A percentile compares a stretch with the other conserved stretches of the same genome.
phyloP scores from a whole-genome alignment of 2,329 filamentous ascomycete species.

The Calycina herbarum region DNA sequence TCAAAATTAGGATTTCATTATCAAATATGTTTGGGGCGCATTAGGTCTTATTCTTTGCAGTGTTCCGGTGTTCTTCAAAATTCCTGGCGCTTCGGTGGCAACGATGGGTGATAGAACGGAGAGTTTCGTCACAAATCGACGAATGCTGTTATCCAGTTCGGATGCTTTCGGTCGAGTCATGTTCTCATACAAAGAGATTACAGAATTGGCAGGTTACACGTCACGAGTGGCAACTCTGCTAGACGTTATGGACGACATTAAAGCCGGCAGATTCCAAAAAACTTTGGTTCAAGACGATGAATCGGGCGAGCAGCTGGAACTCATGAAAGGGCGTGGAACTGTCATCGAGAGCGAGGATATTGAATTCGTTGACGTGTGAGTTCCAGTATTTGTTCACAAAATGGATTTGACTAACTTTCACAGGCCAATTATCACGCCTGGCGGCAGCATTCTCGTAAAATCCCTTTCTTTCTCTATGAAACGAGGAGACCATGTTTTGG shows the following conservation, averaged over 20 bases:
- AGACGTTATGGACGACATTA: slow-evolving; percentile 92
- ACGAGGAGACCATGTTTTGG: slow-evolving; percentile 82
- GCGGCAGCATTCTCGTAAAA: slow-evolving; percentile 87
- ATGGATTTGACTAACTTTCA: slow-evolving; percentile 1
- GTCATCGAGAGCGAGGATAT: slow-evolving; percentile 83
- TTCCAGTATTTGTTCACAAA: slow-evolving; percentile 20
- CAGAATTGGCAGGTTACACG: slow-evolving; percentile 93
- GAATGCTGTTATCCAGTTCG: slow-evolving; percentile 88
- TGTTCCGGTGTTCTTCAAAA: slow-evolving; percentile 92
- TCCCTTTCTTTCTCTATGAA: slow-evolving; percentile 84
- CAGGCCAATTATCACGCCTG: slow-evolving; percentile 89
- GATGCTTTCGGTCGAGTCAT: slow-evolving; percentile 95
- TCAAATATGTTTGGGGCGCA: slow-evolving; percentile 99
- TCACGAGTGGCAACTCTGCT: slow-evolving; percentile 86
- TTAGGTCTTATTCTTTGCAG: slow-evolving; percentile 89
- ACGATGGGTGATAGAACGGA: slow-evolving; percentile 70
- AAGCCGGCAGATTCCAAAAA: slow-evolving; percentile 90
- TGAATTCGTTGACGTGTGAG: slow-evolving; percentile 77
- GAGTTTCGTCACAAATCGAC: slow-evolving; percentile 89
- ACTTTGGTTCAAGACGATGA: slow-evolving; percentile 88
- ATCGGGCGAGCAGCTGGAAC: slow-evolving; percentile 76
- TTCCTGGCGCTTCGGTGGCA: slow-evolving; percentile 62
- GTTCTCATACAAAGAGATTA: slow-evolving; percentile 98
- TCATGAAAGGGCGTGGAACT: slow-evolving; percentile 78
- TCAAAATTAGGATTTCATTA: slow-evolving; percentile 74